Evolutionary conservation across 1,139 yeast species (phyloP).

Genomic region (Protomyces inouyei): DNA sequence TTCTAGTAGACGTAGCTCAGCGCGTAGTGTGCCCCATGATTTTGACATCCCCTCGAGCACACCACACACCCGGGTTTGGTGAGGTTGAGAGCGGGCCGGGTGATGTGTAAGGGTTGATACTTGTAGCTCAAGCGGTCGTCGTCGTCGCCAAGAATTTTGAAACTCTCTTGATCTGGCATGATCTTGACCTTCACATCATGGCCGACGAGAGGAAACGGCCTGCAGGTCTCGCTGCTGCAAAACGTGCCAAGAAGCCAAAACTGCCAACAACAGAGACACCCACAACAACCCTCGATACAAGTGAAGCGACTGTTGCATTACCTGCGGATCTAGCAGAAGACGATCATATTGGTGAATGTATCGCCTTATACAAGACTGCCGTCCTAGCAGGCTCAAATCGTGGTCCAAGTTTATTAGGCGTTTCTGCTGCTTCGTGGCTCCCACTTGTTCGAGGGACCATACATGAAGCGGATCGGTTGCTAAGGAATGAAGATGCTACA

Average conservation of each 20-base stretch:
- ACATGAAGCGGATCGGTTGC: slow-evolving; percentile 82
- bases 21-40: slow-evolving; percentile 49
- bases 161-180: too few relatives aligned
- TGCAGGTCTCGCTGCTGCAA: slow-evolving; percentile 6
- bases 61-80: too few relatives aligned
- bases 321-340: slow-evolving; percentile 66
- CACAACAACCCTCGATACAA: slow-evolving; percentile 29
- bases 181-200: neutral
- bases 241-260: slow-evolving; percentile 1
- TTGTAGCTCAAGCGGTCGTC: too few relatives aligned
- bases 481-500: slow-evolving; percentile 44
- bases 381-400: slow-evolving; percentile 5
- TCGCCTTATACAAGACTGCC: slow-evolving; percentile 53
- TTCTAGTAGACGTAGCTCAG: slow-evolving; percentile 55
- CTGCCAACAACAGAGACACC: neutral
- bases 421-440: slow-evolving; percentile 30
- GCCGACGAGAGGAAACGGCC: slow-evolving; percentile 11
- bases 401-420: slow-evolving; percentile 11
- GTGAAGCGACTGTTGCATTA: slow-evolving; percentile 61
- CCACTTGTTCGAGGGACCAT: slow-evolving; percentile 69
- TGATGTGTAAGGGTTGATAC: too few relatives aligned
- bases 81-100: too few relatives aligned
- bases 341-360: slow-evolving; percentile 70
- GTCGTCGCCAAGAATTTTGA: too few relatives aligned
- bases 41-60: slow-evolving; percentile 20